Base-by-base conservation (phyloP, 2,329 filamentous ascomycete species). In the Parastagonospora nodorum region DNA sequence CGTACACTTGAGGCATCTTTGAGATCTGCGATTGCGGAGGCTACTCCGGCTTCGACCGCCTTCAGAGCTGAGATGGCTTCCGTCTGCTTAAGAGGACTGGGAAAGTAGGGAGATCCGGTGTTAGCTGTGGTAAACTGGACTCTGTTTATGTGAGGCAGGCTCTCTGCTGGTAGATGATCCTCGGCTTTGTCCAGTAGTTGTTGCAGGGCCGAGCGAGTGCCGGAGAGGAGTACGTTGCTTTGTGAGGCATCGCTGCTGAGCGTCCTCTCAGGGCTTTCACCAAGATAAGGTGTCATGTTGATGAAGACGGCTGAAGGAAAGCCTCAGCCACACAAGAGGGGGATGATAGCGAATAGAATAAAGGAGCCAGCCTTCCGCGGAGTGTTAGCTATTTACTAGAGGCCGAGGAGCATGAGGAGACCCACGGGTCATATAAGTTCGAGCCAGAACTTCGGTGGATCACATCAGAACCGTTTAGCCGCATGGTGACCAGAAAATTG, bases 11-110 rank as follows among this genome's bases (percentile, higher is more conserved):
- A 57, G n/a, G 77, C 80, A 63, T 78, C 78, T 40, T 78, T 75
- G 24, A 87, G 67, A 63, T 85, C 77, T 8, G 81, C 82, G 51
- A 88, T 80, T 1, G 82, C 79, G n/a, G 80, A 81, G 2, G 82
- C 83, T n/a, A 84, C 76, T 33, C 80, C 78, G 5, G 80, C 84
- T 60, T 87, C 84, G 5, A 86, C 73, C 5, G 79, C 84, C 63
- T 86, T 86, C 55, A 87, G 72, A 3, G 84, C 80, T 7, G 78
- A 77, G 9, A 79, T 72, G 1, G 80, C 80, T 56, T 82, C 80
- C 0, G 79, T 81, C 61, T 80, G 78, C 54, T 82, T 82, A 56
- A 81, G 77, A 0, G 80, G 79, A 50, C 68, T 72, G 2, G 74
- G 73, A 48, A 74, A 76, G 54, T 75, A 75, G 6, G 74, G 74